Percentiles rank a stretch among this genome's conserved stretches.
Conservation (phyloP, 2,329 filamentous ascomycete genomes). For the Aspergillus fijiensis region DNA sequence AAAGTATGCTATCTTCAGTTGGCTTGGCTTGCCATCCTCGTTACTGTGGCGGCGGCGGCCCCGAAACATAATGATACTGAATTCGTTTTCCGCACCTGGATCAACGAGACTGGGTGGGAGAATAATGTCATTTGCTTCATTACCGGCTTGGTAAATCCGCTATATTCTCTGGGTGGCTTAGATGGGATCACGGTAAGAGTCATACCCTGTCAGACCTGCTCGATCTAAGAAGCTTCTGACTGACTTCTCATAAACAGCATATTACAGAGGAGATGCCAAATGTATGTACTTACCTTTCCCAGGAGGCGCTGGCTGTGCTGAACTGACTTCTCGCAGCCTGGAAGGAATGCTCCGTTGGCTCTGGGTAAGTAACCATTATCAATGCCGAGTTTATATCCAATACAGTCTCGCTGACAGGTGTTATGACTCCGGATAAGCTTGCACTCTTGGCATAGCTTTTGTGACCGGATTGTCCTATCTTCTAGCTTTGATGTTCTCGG, state of each 20-base stretch:
- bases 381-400: not conserved
- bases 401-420: not conserved
- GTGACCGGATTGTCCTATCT: conserved; percentile 52
- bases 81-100: conserved; percentile 55
- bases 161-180: conserved; percentile 50
- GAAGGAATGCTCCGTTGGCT: conserved; percentile 33
- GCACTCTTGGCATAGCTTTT: conserved; percentile 53
- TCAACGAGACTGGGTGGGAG: conserved; percentile 55
- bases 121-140: conserved; percentile 53
- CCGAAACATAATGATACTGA: conserved; percentile 46
- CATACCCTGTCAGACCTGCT: not conserved
- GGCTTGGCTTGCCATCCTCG: conserved; percentile 49
- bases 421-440: conserved; percentile 27
- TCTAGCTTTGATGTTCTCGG: conserved; percentile 54
- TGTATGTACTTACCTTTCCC: conserved; percentile 31
- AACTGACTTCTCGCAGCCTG: conserved; percentile 22
- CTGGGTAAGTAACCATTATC: conserved; percentile 20
- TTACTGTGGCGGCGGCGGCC: conserved; percentile 51
- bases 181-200: conserved; percentile 44
- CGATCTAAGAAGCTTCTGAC: not conserved
- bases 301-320: not conserved
- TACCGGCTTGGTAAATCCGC: conserved; percentile 51
- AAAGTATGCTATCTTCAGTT: conserved; percentile 48
- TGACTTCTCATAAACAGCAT: conserved; percentile 32
- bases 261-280: conserved; percentile 55